Base-by-base conservation (phyloP, 148 eudicot species). In the Vaccinium macrocarpon region DNA sequence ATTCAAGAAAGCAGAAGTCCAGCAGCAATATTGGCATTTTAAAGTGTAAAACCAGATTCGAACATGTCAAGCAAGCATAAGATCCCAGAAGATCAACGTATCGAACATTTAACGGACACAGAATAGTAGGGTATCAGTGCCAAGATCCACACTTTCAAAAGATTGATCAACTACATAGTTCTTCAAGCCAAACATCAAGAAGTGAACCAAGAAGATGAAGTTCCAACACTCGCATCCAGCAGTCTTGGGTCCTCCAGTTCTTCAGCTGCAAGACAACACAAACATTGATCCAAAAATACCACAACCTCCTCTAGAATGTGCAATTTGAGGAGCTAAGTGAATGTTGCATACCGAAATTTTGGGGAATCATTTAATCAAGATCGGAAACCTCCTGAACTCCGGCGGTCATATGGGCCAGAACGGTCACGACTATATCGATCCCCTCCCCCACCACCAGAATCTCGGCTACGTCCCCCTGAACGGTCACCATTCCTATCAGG, bases 391-490 rank as follows among this genome's bases (percentile, higher is more conserved):
- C 97, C 93, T 73, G 90, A 77, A 21, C 88, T 84, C 23, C 93
- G 89, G 52, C 98, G 94, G 21, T 94, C 97, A 83, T 96, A 96
- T 8, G 99, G 99, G 55, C 99, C 99, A 85, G 97, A 88, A 72
- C 99, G 98, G 79, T 96, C 99, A 88, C 99, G 99, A 59, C 85
- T 84, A 80, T 91, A 92, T 55, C 92, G 89, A 42, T 96, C 99
- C 71, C 91, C 85, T 80, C 94, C 92, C 61, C 98, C 97, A 87
- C 90, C 89, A 84, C 95, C 97, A 86, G 89, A 85, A 83, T 91
- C 96, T 84, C 95, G 88, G 84, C 85, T 90, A 51, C 94, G 90
- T 21, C 95, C 96, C 46, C 97, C 86, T 82, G 78, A 86, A 27
- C 95, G 91, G 79, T 93, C 95, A 75, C 95, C 95, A 88, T 89